phyloP scores from a whole-genome alignment of 2,329 filamentous ascomycete genomes.

The Stachybotrys echinatus region DNA sequence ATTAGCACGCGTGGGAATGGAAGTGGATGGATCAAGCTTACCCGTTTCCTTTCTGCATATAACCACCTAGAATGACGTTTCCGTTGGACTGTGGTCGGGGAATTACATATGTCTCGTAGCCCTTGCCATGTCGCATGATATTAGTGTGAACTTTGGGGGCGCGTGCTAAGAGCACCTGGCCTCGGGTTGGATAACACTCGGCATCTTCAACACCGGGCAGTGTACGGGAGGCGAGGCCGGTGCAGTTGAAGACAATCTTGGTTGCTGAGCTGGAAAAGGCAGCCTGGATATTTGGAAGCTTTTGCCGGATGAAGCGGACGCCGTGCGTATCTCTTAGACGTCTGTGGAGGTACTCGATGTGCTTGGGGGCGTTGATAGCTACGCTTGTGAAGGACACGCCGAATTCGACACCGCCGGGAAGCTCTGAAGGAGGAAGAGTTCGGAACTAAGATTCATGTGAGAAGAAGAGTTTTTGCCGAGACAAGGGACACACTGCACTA shows the following conservation, averaged over 20 bases:
- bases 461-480: not conserved
- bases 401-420: slow-evolving; percentile 22
- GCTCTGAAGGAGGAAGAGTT: slow-evolving; percentile 17
- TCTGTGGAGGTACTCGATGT: slow-evolving; percentile 22
- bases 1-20: not conserved
- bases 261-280: slow-evolving; percentile 17
- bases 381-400: slow-evolving; percentile 26
- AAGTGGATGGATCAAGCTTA: slow-evolving; percentile 7
- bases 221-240: slow-evolving; percentile 22
- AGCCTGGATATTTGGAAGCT: slow-evolving; percentile 15
- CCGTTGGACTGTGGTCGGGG: slow-evolving; percentile 27
- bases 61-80: slow-evolving; percentile 25
- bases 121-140: slow-evolving; percentile 27
- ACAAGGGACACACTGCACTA: slow-evolving; percentile 4
- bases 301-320: slow-evolving; percentile 20
- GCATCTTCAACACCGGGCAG: slow-evolving; percentile 26
- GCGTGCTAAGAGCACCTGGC: slow-evolving; percentile 27
- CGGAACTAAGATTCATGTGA: slow-evolving; percentile 15
- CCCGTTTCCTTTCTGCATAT: slow-evolving; percentile 25
- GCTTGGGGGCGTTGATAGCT: slow-evolving; percentile 27
- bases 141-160: slow-evolving; percentile 24
- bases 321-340: slow-evolving; percentile 16
- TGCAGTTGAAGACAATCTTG: slow-evolving; percentile 24
- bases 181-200: slow-evolving; percentile 31
- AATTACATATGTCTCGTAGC: slow-evolving; percentile 32